These are phyloP conservation scores for Acanthochlamys bracteata DNA, from an alignment of 106 monocot genomes.

Conservation along the genomic window DNA sequence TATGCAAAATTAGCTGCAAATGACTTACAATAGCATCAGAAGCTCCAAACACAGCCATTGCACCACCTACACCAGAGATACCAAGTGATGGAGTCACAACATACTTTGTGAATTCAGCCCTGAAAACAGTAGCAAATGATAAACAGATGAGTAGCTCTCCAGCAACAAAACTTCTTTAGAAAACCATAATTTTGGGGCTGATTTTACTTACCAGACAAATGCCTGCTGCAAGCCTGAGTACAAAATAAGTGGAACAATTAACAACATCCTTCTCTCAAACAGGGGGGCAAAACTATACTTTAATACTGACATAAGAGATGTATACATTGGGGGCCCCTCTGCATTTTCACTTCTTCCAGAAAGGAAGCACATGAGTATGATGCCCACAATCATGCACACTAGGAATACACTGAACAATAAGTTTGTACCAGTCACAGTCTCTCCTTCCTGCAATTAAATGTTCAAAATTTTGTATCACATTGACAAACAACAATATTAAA, in stretches of 20 bases:
- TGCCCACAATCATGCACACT: constrained; percentile 59
- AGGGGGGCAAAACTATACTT: constrained; percentile 57
- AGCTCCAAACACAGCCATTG: constrained; percentile 86
- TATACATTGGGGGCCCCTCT: constrained; percentile 12
- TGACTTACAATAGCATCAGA: constrained; percentile 75
- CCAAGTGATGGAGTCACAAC: constrained; percentile 80
- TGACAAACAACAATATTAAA: neutral
- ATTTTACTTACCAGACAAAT: constrained; percentile 61
- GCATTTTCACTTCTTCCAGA: constrained; percentile 61
- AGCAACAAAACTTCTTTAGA: neutral
- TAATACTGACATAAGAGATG: constrained; percentile 37
- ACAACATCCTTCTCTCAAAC: constrained; percentile 47
- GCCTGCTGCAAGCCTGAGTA: constrained; percentile 93
- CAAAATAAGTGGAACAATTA: constrained; percentile 73
- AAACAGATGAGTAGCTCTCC: constrained; percentile 1
- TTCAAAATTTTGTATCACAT: neutral
- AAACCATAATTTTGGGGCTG: neutral
- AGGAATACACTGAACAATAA: constrained; percentile 78
- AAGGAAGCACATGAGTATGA: constrained; percentile 68
- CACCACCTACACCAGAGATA: constrained; percentile 87
- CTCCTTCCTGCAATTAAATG: constrained; percentile 42
- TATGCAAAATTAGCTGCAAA: too few relatives aligned
- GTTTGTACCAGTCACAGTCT: constrained; percentile 42
- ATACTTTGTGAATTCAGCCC: constrained; percentile 91
- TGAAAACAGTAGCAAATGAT: constrained; percentile 8